Percentiles rank a stretch among this genome's conserved stretches.
Evolutionary conservation across 2,329 filamentous ascomycete species (phyloP).

Genomic region (Lachnellula occidentalis): DNA sequence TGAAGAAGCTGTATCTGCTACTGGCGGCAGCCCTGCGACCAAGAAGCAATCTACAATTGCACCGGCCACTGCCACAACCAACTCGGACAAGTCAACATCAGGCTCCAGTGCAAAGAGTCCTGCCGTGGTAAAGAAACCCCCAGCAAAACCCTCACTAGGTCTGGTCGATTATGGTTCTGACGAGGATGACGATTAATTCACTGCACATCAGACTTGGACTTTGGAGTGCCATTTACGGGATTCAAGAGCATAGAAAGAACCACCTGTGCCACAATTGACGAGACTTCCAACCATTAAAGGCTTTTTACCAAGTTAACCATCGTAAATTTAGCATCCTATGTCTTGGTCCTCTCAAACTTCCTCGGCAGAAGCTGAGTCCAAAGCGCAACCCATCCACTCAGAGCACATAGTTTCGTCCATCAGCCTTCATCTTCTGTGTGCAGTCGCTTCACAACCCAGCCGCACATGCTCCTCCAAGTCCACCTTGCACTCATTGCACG

Average conservation of each 20-base stretch:
- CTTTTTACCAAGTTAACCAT: too few relatives aligned
- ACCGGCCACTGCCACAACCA: background rate
- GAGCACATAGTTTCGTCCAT: background rate
- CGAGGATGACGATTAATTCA: slow-evolving; percentile 37
- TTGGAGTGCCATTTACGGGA: background rate
- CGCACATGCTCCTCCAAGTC: background rate
- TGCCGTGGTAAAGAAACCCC: slow-evolving; percentile 6
- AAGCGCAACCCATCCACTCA: too few relatives aligned
- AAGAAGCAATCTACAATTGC: slow-evolving; percentile 2
- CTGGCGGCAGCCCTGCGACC: background rate
- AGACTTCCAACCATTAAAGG: too few relatives aligned
- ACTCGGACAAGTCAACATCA: background rate
- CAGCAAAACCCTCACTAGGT: slow-evolving; percentile 29
- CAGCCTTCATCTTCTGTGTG: background rate
- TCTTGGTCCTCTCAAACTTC: too few relatives aligned
- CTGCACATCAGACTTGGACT: background rate
- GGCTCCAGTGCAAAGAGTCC: background rate
- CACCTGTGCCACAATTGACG: background rate
- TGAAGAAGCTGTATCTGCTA: background rate
- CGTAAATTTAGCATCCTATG: too few relatives aligned
- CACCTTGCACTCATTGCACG: background rate
- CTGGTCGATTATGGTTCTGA: slow-evolving; percentile 55
- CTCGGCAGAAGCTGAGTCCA: too few relatives aligned
- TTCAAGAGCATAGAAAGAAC: background rate
- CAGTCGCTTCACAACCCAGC: background rate